These are phyloP conservation scores for Epichloe baconii DNA, from an alignment of 2,329 filamentous ascomycete genomes.

Conservation along the genomic window DNA sequence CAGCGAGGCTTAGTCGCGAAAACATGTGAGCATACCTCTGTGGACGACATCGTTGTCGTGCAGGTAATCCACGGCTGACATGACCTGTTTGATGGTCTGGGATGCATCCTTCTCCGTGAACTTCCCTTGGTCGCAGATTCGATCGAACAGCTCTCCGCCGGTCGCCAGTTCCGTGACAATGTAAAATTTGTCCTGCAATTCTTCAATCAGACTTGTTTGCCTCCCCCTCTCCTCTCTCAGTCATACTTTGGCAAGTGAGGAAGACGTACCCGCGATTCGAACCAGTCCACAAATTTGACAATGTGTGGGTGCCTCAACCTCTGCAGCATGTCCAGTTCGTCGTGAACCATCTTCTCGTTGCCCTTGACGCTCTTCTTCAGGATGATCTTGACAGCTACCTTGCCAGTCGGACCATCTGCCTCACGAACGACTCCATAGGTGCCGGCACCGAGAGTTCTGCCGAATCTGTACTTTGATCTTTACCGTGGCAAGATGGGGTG, in stretches of 20 bases:
- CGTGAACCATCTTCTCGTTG: conserved; percentile 97
- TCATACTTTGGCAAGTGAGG: background rate
- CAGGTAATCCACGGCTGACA: conserved; percentile 86
- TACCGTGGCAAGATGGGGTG: background rate
- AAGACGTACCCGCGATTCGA: conserved; percentile 74
- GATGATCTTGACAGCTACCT: conserved; percentile 97
- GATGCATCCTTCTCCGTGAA: conserved; percentile 98
- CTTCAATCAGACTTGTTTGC: background rate
- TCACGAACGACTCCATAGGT: conserved; percentile 98
- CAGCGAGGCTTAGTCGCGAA: background rate
- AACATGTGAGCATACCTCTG: conserved; percentile 48
- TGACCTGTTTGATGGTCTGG: conserved; percentile 86
- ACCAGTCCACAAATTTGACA: conserved; percentile 96
- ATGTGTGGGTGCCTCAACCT: conserved; percentile 87
- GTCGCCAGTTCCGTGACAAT: conserved; percentile 95
- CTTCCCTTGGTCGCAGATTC: conserved; percentile 94
- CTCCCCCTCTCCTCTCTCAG: background rate
- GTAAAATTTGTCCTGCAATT: conserved; percentile 86
- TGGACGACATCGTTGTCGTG: conserved; percentile 94
- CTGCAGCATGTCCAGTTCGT: conserved; percentile 90
- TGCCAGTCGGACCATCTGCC: conserved; percentile 68
- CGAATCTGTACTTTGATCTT: conserved; percentile 81
- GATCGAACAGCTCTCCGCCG: conserved; percentile 91
- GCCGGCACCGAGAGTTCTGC: conserved; percentile 84
- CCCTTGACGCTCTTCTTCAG: conserved; percentile 98